A percentile compares a stretch with the other conserved stretches of the same genome.
These are phyloP conservation scores for Aspergillus campestris DNA, from an alignment of 495 filamentous ascomycete species.

Conservation along the genomic window DNA sequence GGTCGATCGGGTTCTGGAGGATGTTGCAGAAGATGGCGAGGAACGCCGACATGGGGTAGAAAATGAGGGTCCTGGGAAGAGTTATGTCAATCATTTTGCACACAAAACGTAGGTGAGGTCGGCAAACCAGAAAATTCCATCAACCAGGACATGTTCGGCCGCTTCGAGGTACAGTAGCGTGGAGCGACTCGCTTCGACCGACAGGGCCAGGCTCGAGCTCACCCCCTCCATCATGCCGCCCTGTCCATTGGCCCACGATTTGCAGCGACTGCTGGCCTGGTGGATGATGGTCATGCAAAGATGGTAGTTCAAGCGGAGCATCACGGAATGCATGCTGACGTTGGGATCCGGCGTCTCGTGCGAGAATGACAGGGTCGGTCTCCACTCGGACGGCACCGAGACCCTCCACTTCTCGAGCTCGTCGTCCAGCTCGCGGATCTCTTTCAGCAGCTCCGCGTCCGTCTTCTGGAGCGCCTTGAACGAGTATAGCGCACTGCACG, in stretches of 20 bases:
- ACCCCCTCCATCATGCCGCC: conserved; percentile 37
- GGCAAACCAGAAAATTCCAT: conserved; percentile 39
- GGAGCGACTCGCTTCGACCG: conserved; percentile 45
- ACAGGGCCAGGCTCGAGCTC: conserved; percentile 39
- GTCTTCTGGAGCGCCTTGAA: conserved; percentile 37
- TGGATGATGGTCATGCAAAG: conserved; percentile 45
- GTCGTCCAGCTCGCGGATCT: conserved; percentile 46
- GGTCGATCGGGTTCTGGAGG: conserved; percentile 37
- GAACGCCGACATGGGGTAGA: conserved; percentile 46
- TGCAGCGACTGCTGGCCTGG: conserved; percentile 39
- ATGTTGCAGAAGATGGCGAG: conserved; percentile 44
- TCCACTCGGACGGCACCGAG: conserved; percentile 32
- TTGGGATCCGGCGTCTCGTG: conserved; percentile 26
- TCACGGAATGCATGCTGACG: conserved; percentile 34
- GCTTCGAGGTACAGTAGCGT: conserved; percentile 39
- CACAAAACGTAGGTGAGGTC: neutral
- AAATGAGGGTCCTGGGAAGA: conserved; percentile 33
- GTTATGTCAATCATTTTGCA: no score
- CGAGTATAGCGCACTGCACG: conserved; percentile 40
- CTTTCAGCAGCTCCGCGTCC: conserved; percentile 43
- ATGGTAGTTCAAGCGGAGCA: conserved; percentile 44
- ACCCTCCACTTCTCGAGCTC: conserved; percentile 43
- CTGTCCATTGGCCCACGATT: conserved; percentile 26
- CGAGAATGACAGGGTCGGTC: conserved; percentile 36
- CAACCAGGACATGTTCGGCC: conserved; percentile 30